Evolutionary conservation across 345 rosid genomes (phyloP).

Genomic region (Erysimum cheiranthoides): DNA sequence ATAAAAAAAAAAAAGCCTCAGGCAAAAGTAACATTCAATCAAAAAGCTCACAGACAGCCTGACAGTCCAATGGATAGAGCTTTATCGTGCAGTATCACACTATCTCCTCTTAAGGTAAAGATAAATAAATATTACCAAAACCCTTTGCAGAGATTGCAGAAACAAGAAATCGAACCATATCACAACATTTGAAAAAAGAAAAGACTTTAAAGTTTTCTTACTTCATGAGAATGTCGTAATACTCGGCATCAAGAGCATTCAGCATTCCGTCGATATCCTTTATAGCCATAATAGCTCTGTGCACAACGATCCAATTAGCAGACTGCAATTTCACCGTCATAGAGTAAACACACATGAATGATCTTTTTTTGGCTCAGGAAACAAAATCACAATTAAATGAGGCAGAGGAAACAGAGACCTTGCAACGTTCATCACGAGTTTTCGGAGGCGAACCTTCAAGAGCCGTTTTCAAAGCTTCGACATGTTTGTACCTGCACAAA

Average conservation of each 20-base stretch:
- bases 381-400: not conserved
- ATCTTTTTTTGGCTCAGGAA: not conserved
- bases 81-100: not conserved
- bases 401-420: slow-evolving; percentile 53
- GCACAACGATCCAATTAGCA: slow-evolving; percentile 90
- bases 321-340: slow-evolving; percentile 55
- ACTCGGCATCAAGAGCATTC: slow-evolving; percentile 83
- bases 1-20: not conserved
- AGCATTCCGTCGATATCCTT: slow-evolving; percentile 86
- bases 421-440: slow-evolving; percentile 88
- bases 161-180: slow-evolving; percentile 1
- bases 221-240: slow-evolving; percentile 96
- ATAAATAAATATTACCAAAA: not conserved
- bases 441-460: slow-evolving; percentile 92
- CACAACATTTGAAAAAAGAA: slow-evolving; percentile 8
- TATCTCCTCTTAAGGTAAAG: not conserved
- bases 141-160: not conserved
- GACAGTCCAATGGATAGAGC: not conserved
- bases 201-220: slow-evolving; percentile 38
- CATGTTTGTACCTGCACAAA: slow-evolving; percentile 47
- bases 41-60: not conserved
- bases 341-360: not conserved
- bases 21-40: slow-evolving; percentile 5
- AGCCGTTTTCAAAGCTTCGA: slow-evolving; percentile 91
- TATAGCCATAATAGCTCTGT: slow-evolving; percentile 91